These are phyloP conservation scores for Candida dendrica DNA, from an alignment of 805 yeast species.

Conservation along the genomic window DNA sequence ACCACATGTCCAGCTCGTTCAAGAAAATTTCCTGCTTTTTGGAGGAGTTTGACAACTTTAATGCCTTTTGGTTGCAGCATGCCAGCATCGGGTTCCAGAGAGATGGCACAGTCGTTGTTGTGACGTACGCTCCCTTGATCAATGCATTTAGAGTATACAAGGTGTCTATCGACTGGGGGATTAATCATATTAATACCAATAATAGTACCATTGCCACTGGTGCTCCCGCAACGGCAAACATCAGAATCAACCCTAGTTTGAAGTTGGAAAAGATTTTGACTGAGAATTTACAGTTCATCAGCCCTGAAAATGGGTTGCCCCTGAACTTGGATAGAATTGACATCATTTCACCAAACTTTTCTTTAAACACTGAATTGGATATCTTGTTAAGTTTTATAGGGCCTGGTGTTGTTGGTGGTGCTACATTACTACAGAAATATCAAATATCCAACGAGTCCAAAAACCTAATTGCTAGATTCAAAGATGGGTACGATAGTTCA, in stretches of 20 bases:
- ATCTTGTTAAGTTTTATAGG: slow-evolving; percentile 34
- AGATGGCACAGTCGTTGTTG: slow-evolving; percentile 38
- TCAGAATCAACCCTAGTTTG: slow-evolving; percentile 31
- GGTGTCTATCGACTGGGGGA: slow-evolving; percentile 48
- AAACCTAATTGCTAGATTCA: slow-evolving; percentile 11
- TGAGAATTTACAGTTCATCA: slow-evolving; percentile 19
- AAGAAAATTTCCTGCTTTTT: slow-evolving; percentile 28
- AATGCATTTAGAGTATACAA: slow-evolving; percentile 33
- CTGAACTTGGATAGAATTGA: slow-evolving; percentile 29
- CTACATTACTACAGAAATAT: slow-evolving; percentile 15
- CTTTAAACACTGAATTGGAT: slow-evolving; percentile 35
- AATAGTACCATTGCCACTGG: slow-evolving; percentile 26
- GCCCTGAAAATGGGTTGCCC: slow-evolving; percentile 20
- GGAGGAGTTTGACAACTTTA: slow-evolving; percentile 19
- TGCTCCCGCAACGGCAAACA: slow-evolving; percentile 27
- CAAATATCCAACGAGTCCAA: slow-evolving; percentile 17
- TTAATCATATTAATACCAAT: slow-evolving; percentile 8
- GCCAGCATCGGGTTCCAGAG: slow-evolving; percentile 47
- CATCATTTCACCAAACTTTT: slow-evolving; percentile 38
- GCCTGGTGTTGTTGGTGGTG: slow-evolving; percentile 10
- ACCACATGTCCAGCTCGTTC: slow-evolving; percentile 53
- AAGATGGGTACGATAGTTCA: neutral
- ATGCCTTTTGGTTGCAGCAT: slow-evolving; percentile 19
- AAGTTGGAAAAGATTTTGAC: slow-evolving; percentile 24
- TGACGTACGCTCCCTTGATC: slow-evolving; percentile 31